phyloP scores from a whole-genome alignment of 371 early-diverging fungal species.

The Smittium culicis region DNA sequence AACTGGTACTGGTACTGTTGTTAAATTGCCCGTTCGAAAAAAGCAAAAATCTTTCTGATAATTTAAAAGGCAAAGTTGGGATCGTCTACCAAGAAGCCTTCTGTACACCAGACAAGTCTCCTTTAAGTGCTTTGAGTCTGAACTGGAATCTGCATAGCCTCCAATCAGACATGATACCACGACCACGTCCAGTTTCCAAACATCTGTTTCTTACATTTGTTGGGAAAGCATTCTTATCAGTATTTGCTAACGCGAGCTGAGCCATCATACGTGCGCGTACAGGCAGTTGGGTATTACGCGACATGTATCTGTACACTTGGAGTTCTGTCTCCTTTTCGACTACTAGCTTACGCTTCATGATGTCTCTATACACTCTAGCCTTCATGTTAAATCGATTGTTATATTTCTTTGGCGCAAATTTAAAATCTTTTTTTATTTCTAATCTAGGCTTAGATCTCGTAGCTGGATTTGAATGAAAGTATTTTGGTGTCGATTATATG shows the following conservation, averaged over 20 bases:
- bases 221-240: conserved; percentile 56
- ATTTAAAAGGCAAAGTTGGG: conserved; percentile 8
- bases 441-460: no score
- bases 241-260: conserved; percentile 56
- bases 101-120: conserved; percentile 69
- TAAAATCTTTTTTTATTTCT: not conserved
- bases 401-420: conserved; percentile 1
- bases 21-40: no score
- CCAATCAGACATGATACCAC: conserved; percentile 67
- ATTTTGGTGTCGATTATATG: no score
- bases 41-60: no score
- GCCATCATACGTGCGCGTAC: conserved; percentile 68
- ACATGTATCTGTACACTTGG: conserved; percentile 62
- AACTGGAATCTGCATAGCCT: conserved; percentile 68
- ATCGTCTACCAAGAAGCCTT: conserved; percentile 61
- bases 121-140: conserved; percentile 64
- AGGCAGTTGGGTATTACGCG: conserved; percentile 61
- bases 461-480: no score
- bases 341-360: conserved; percentile 52
- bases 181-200: conserved; percentile 66
- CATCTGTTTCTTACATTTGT: conserved; percentile 61
- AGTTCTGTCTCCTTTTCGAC: conserved; percentile 57
- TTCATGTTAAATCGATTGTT: conserved; percentile 13
- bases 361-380: conserved; percentile 55
- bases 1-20: no score